Evolutionary conservation across 2,329 filamentous ascomycete species (phyloP), one percentile per base, ranked within the genome.

Genomic region (Botrytis fragariae): DNA sequence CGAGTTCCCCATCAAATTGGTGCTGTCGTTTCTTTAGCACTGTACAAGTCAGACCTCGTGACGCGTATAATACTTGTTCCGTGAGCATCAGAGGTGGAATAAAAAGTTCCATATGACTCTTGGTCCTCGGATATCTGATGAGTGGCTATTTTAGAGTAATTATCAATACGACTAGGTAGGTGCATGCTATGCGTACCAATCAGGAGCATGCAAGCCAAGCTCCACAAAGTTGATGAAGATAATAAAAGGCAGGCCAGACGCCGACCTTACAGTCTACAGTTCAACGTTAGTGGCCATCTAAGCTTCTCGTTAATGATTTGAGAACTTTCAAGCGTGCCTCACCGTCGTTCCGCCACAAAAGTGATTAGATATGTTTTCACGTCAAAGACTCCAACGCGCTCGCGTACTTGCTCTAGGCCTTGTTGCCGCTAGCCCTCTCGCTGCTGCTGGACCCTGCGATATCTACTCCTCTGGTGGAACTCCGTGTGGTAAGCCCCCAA

Each of bases 391-490:
- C 42, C 74, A 80, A 73, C 80, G 78, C 69, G 59, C 68, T 54
- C 60, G 75, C 70, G 65, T 72, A 48, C 68, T 79, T 18, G 76
- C 76, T 57, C 62, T 83, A 18, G 79, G 80, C 35, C 78, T 86
- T 29, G 75, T 80, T 70, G 82, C 80, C 73, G 78, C 81, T 4
- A 76, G 79, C 72, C 81, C 83, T 12, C 78, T 88, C 44, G 86
- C 83, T 59, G 78, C 82, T 29, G 87, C 88, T 57, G 88, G 84
- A 20, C 89, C 89, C 14, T 91, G 89, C 77, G 89, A 91, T 75
- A 84, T 91, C 74, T 91, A 91, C 81, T 79, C 84, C 1, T 83
- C 84, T 0, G 89, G 87, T 0, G 84, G 85, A 69, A 90, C 88
- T 1, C 87, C 89, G n/a, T 91, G 89, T 77, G 39, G 68, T 70